phyloP scores from a whole-genome alignment of 2,329 filamentous ascomycete species.

The Pestalotiopsis sp. region DNA sequence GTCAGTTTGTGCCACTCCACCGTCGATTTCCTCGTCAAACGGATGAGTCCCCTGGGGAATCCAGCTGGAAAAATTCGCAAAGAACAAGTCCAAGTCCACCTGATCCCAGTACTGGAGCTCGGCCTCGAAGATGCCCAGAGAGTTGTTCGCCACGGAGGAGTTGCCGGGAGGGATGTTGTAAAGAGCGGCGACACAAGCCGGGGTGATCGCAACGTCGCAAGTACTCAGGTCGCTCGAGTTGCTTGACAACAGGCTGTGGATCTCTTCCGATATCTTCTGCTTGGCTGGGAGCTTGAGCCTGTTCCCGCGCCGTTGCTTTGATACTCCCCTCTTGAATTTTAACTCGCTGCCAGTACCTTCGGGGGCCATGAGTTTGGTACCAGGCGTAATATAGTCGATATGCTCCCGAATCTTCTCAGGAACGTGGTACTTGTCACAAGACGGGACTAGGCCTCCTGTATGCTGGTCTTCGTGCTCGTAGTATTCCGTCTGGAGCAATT shows the following conservation, averaged over 20 bases:
- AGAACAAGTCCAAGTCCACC: conserved; percentile 33
- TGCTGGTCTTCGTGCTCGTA: conserved; percentile 28
- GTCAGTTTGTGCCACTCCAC: conserved; percentile 23
- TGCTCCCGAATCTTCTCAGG: conserved; percentile 41
- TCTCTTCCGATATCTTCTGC: neutral
- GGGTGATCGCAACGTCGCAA: conserved; percentile 13
- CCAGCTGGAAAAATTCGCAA: conserved; percentile 14
- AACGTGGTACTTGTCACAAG: conserved; percentile 39
- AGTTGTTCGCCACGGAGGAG: conserved; percentile 17
- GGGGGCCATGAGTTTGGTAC: conserved; percentile 38
- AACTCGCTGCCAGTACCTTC: conserved; percentile 13
- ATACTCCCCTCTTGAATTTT: conserved; percentile 5
- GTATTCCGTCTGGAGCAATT: conserved; percentile 31
- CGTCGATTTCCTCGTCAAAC: conserved; percentile 32
- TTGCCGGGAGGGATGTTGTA: conserved; percentile 20
- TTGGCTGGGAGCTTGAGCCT: conserved; percentile 2
- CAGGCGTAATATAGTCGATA: conserved; percentile 51
- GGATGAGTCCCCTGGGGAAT: conserved; percentile 34
- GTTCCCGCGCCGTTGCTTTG: neutral
- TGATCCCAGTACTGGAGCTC: conserved; percentile 35
- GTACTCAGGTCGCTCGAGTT: conserved; percentile 6
- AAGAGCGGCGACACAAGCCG: conserved; percentile 13
- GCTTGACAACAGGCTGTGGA: neutral
- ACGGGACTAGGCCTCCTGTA: conserved; percentile 25
- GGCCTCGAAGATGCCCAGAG: conserved; percentile 30